Evolutionary conservation across 208 protist species (phyloP).

Genomic region (Crithidia bombi): DNA sequence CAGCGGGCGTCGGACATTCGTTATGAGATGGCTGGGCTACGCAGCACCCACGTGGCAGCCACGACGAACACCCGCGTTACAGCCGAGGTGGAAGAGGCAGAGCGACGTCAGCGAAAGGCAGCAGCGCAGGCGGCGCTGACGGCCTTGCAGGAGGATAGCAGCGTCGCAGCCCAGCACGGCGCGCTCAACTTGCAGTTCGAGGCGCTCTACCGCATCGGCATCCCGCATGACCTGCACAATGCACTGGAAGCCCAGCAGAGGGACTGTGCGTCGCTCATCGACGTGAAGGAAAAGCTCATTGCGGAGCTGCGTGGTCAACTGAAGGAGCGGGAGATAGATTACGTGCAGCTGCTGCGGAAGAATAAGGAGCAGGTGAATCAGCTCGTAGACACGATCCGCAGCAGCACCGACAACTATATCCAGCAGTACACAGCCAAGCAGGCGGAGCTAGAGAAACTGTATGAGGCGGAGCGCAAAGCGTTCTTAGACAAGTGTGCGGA

Average conservation of each 20-base stretch:
- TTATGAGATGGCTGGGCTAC: constrained; percentile 49
- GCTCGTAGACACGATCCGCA: constrained; percentile 87
- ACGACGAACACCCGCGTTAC: constrained; percentile 70
- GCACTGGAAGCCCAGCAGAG: constrained; percentile 76
- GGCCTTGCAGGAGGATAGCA: constrained; percentile 55
- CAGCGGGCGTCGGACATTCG: constrained; percentile 51
- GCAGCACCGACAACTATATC: constrained; percentile 81
- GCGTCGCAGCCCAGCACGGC: constrained; percentile 61
- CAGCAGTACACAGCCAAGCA: constrained; percentile 81
- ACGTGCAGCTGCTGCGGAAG: constrained; percentile 82
- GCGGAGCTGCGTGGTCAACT: constrained; percentile 78
- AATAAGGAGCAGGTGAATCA: constrained; percentile 85
- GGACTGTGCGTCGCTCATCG: constrained; percentile 81
- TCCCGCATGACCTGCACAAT: constrained; percentile 88
- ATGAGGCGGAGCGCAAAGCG: constrained; percentile 83
- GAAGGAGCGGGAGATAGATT: constrained; percentile 91
- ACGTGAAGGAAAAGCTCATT: constrained; percentile 89
- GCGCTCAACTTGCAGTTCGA: constrained; percentile 90
- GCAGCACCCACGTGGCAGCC: constrained; percentile 43
- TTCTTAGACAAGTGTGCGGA: constrained; percentile 67
- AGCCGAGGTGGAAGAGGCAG: constrained; percentile 67
- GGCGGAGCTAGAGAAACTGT: constrained; percentile 85
- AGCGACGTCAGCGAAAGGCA: constrained; percentile 63
- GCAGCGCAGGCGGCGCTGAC: constrained; percentile 43
- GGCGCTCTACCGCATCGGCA: constrained; percentile 79